Conservation (phyloP, 2,329 filamentous ascomycete species). For the Fusarium praegraminearum region DNA sequence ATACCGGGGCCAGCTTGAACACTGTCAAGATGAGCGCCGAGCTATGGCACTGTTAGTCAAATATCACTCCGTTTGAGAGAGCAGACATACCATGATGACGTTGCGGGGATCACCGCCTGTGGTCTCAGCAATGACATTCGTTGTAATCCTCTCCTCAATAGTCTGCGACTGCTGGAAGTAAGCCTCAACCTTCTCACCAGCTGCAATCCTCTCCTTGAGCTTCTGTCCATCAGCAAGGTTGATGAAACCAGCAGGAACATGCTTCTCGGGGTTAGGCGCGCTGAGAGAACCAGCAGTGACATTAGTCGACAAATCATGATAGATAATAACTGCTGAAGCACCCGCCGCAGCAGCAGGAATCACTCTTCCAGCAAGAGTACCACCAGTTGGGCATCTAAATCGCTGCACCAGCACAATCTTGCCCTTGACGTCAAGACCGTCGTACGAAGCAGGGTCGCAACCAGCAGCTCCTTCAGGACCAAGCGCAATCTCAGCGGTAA, state of each 20-base stretch:
- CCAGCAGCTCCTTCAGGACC: constrained; percentile 42
- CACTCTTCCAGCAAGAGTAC: constrained; percentile 41
- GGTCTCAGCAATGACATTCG: constrained; percentile 40
- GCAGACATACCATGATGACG: constrained; percentile 34
- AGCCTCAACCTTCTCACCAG: constrained; percentile 52
- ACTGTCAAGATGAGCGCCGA: constrained; percentile 38
- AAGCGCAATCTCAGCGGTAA: constrained; percentile 38
- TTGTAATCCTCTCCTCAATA: constrained; percentile 41
- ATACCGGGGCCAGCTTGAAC: constrained; percentile 41
- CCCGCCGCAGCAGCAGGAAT: constrained; percentile 39
- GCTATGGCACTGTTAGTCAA: background rate
- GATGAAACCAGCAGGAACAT: constrained; percentile 39
- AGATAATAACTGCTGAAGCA: constrained; percentile 38
- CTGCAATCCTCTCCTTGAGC: constrained; percentile 54
- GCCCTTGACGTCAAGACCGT: constrained; percentile 39
- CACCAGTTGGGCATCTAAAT: constrained; percentile 42
- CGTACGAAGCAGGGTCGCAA: constrained; percentile 36
- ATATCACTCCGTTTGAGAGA: rapidly evolving
- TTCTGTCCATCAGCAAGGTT: constrained; percentile 55
- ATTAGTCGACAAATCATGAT: constrained; percentile 38
- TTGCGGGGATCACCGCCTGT: constrained; percentile 35
- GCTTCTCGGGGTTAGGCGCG: constrained; percentile 36
- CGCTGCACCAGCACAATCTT: constrained; percentile 47
- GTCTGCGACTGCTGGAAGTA: constrained; percentile 40
- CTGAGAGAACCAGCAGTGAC: constrained; percentile 41